These are phyloP conservation scores for Serendipita sp. DNA, from an alignment of 768 basidiomycete species.

Conservation along the genomic window DNA sequence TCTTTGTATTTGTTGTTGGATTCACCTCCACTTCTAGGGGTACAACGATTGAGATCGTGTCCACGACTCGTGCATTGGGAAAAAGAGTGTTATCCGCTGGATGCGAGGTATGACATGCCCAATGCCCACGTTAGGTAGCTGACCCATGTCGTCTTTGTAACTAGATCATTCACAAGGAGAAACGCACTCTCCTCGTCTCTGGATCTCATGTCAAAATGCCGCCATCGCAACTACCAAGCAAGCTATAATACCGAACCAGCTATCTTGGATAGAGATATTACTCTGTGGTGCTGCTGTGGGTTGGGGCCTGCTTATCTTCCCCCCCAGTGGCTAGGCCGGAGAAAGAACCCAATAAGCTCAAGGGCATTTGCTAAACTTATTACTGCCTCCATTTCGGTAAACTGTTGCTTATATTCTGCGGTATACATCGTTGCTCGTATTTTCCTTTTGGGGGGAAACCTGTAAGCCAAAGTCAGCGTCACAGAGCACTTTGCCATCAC, in stretches of 20 bases:
- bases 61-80: background rate
- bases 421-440: no score
- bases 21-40: background rate
- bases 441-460: no score
- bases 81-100: background rate
- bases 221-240: background rate
- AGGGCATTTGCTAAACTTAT: no score
- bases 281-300: no score
- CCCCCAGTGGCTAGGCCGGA: no score
- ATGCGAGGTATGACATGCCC: background rate
- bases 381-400: no score
- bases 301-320: no score
- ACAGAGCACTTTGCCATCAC: no score
- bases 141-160: background rate
- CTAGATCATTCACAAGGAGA: background rate
- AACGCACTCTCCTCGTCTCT: background rate
- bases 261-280: no score
- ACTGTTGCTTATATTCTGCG: no score
- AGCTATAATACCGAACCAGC: background rate
- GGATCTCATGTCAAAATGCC: background rate
- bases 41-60: background rate
- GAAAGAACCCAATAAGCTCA: no score
- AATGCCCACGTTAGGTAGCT: background rate
- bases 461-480: no score
- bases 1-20: background rate